These are phyloP conservation scores for Blastosporella zonata DNA, from an alignment of 1,284 basidiomycete genomes.

Conservation along the genomic window DNA sequence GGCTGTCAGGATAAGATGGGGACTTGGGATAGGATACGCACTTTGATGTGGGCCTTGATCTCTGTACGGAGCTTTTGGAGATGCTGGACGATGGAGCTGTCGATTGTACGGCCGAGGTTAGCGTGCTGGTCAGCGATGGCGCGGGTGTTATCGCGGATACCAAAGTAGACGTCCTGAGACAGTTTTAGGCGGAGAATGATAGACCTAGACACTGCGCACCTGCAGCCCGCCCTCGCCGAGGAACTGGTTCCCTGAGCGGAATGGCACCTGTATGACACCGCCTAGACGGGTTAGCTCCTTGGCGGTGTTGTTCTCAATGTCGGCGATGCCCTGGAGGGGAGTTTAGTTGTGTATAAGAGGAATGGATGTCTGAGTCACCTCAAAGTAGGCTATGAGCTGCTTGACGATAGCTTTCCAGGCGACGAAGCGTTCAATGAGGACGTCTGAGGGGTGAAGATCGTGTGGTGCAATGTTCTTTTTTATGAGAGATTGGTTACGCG, in stretches of 20 bases:
- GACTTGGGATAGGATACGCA: too few relatives aligned
- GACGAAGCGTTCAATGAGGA: constrained; percentile 93
- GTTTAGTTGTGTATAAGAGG: not conserved
- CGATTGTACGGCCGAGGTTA: constrained; percentile 93
- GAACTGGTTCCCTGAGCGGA: constrained; percentile 93
- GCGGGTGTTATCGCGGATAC: constrained; percentile 92
- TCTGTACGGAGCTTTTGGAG: constrained; percentile 91
- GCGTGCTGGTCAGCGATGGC: constrained; percentile 95
- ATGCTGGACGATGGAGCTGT: constrained; percentile 97
- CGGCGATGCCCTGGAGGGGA: constrained; percentile 71
- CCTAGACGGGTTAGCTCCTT: constrained; percentile 94
- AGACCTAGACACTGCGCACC: constrained; percentile 32
- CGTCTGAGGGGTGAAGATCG: constrained; percentile 92
- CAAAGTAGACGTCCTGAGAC: constrained; percentile 86
- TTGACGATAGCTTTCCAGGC: constrained; percentile 97
- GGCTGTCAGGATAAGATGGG: too few relatives aligned
- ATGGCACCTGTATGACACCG: constrained; percentile 98
- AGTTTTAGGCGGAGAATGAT: not conserved
- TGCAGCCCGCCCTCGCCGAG: constrained; percentile 89
- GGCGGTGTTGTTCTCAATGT: constrained; percentile 94
- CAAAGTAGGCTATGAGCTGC: constrained; percentile 87
- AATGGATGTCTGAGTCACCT: constrained; percentile 36
- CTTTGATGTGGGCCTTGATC: constrained; percentile 97
- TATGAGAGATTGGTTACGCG: constrained; percentile 80
- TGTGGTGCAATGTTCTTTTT: constrained; percentile 87